Evolutionary conservation across 2,329 filamentous ascomycete species (phyloP).

Genomic region (Magnaporthales sp.): DNA sequence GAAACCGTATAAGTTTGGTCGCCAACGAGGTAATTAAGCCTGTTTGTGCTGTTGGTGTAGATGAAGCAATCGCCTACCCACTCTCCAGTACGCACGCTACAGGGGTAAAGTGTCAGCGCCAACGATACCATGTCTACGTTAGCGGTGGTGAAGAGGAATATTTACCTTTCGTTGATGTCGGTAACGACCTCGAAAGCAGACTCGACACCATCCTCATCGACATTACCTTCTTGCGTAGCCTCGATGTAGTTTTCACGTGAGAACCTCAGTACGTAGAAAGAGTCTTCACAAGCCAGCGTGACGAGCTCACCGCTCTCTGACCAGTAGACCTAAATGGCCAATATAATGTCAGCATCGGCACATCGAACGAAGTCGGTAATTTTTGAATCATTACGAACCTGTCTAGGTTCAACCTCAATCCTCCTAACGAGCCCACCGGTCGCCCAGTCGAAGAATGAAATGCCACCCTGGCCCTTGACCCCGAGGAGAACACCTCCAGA

Average conservation of each 20-base stretch:
- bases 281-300: conserved; percentile 86
- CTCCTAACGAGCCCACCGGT: conserved; percentile 80
- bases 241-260: conserved; percentile 82
- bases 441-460: conserved; percentile 96
- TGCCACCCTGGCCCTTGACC: conserved; percentile 88
- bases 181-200: conserved; percentile 93
- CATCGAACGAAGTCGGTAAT: background rate
- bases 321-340: conserved; percentile 64
- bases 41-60: conserved; percentile 95
- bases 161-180: conserved; percentile 81
- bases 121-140: background rate
- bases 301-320: conserved; percentile 94
- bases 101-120: conserved; percentile 14
- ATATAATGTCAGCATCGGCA: conserved; percentile 22
- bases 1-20: conserved; percentile 97
- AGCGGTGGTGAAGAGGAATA: background rate
- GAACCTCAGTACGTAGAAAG: conserved; percentile 88
- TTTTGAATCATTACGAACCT: conserved; percentile 13
- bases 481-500: conserved; percentile 84
- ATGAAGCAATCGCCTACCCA: conserved; percentile 99
- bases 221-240: conserved; percentile 70
- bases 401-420: conserved; percentile 70
- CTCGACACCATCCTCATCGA: conserved; percentile 88
- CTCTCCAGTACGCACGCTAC: conserved; percentile 80
- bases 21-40: conserved; percentile 93